Conservation (phyloP, 2,329 filamentous ascomycete genomes). For the Pestalotiopsis sp. region DNA sequence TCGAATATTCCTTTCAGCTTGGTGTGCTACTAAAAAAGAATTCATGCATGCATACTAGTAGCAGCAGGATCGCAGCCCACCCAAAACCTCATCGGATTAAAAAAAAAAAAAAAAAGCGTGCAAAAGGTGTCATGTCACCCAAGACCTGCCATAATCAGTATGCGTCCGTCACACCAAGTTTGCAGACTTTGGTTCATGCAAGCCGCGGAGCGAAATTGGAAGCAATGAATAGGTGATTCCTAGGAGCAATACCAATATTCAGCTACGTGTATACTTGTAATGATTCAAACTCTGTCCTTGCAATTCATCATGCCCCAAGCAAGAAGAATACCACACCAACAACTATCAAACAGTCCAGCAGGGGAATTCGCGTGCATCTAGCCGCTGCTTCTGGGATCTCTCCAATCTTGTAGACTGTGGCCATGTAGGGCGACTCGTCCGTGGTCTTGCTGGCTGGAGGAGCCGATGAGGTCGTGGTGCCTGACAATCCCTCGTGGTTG, state of each 20-base stretch:
- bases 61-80: background rate
- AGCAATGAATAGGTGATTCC: background rate
- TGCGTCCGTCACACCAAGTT: background rate
- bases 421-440: background rate
- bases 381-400: constrained; percentile 5
- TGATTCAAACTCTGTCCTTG: background rate
- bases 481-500: background rate
- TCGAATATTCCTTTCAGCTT: background rate
- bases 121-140: background rate
- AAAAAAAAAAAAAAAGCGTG: background rate
- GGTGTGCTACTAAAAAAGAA: background rate
- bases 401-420: constrained; percentile 13
- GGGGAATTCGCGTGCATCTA: background rate
- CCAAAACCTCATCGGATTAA: background rate
- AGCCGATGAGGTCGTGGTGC: background rate
- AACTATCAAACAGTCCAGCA: background rate
- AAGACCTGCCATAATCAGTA: background rate
- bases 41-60: background rate
- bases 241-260: background rate
- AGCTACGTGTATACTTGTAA: background rate
- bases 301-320: background rate
- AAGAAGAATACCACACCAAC: background rate
- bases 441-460: background rate
- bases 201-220: background rate
- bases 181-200: background rate